Conservation (phyloP, 805 yeast genomes). For the Sugiyamaella marilandica region DNA sequence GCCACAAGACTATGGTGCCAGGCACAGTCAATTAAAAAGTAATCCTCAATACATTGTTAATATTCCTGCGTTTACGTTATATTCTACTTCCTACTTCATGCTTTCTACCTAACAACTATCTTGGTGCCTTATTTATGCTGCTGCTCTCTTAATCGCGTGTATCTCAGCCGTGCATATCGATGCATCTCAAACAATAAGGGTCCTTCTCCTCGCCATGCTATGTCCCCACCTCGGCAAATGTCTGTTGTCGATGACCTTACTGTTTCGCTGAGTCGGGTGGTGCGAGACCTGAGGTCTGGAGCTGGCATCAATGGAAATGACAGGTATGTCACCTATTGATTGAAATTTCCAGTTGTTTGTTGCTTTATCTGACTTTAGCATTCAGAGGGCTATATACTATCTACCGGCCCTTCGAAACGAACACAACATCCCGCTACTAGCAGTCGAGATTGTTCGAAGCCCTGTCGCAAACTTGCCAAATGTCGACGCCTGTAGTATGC, state of each 20-base stretch:
- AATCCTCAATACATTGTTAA: no score
- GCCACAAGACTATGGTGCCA: no score
- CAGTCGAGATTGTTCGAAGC: slow-evolving; percentile 21
- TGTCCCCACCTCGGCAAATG: background rate
- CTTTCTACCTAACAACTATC: no score
- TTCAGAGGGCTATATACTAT: slow-evolving; percentile 14
- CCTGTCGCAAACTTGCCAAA: slow-evolving; percentile 8
- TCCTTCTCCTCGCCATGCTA: background rate
- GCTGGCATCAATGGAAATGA: background rate
- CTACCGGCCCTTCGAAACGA: slow-evolving; percentile 25
- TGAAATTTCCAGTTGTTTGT: background rate
- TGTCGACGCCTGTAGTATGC: slow-evolving; percentile 3
- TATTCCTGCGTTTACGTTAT: no score
- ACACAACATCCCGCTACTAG: slow-evolving; percentile 21
- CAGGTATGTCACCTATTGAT: background rate
- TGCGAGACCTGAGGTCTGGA: slow-evolving; percentile 4
- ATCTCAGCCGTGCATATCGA: no score
- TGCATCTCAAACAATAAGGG: no score
- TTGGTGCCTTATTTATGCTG: no score
- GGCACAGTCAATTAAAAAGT: no score
- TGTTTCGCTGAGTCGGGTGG: background rate
- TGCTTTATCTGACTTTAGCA: background rate
- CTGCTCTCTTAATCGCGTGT: no score
- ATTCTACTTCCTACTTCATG: no score
- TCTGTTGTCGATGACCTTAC: slow-evolving; percentile 3